phyloP scores from a whole-genome alignment of 352 stramenopile species.

The Phytophthora hybrid region DNA sequence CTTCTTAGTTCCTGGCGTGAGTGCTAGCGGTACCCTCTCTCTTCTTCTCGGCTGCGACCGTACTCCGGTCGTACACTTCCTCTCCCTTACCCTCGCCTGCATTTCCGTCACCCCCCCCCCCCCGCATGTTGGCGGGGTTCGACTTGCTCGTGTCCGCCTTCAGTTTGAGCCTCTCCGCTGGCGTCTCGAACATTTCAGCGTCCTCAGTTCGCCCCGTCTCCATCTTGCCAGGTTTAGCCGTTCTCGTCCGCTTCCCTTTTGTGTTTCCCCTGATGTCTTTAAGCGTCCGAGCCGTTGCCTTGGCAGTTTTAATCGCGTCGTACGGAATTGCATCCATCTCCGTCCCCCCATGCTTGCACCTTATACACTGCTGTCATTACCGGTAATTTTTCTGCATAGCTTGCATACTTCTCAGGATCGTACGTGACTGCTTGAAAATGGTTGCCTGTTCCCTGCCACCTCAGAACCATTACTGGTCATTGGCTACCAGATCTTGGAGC shows the following conservation, averaged over 20 bases:
- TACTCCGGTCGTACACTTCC: too few relatives aligned
- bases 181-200: too few relatives aligned
- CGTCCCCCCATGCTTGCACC: background rate
- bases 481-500: background rate
- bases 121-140: too few relatives aligned
- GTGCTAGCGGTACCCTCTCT: too few relatives aligned
- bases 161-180: too few relatives aligned
- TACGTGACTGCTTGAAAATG: slow-evolving; percentile 5
- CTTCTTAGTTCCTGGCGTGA: too few relatives aligned
- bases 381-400: background rate
- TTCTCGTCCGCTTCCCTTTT: background rate
- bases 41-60: too few relatives aligned
- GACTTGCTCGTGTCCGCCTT: too few relatives aligned
- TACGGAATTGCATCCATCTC: background rate
- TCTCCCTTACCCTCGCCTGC: too few relatives aligned
- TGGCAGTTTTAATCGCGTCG: background rate
- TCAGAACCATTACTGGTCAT: background rate
- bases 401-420: background rate
- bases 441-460: background rate
- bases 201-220: too few relatives aligned
- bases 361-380: background rate
- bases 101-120: too few relatives aligned
- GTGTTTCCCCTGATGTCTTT: background rate
- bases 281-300: background rate
- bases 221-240: background rate